phyloP scores from a whole-genome alignment of 1,284 basidiomycete genomes.

The Cutaneotrichosporon cavernicola region DNA sequence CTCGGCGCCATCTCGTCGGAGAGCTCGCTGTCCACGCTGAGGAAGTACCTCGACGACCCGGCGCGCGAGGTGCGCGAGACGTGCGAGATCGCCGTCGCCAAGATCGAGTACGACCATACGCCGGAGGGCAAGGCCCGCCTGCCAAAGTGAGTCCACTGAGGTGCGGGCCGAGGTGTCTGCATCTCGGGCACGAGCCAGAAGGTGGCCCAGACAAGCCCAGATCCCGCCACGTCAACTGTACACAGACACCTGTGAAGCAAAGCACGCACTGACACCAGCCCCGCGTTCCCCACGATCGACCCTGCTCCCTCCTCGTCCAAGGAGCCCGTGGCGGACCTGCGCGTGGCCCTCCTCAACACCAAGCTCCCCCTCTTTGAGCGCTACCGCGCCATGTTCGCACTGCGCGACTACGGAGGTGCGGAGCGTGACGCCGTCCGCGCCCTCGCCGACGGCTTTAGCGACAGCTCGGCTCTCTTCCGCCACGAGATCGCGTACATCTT shows the following conservation, averaged over 20 bases:
- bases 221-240: neutral
- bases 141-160: conserved; percentile 41
- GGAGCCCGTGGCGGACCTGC: conserved; percentile 58
- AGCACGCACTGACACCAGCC: conserved; percentile 46
- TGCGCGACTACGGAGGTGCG: conserved; percentile 79
- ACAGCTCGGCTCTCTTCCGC: conserved; percentile 86
- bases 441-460: conserved; percentile 82
- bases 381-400: conserved; percentile 97
- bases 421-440: conserved; percentile 72
- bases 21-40: conserved; percentile 68
- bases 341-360: conserved; percentile 66
- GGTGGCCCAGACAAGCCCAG: neutral
- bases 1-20: conserved; percentile 87
- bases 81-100: conserved; percentile 93
- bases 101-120: conserved; percentile 86
- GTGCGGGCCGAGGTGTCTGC: neutral
- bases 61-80: conserved; percentile 89
- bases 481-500: conserved; percentile 99
- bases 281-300: conserved; percentile 83
- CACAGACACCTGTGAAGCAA: no score
- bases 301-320: conserved; percentile 70
- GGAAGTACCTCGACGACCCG: conserved; percentile 69
- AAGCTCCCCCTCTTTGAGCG: conserved; percentile 80
- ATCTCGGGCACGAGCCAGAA: neutral
- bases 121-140: conserved; percentile 51